Base-by-base conservation (phyloP, 768 basidiomycete species). In the Albatrellus ellisii region DNA sequence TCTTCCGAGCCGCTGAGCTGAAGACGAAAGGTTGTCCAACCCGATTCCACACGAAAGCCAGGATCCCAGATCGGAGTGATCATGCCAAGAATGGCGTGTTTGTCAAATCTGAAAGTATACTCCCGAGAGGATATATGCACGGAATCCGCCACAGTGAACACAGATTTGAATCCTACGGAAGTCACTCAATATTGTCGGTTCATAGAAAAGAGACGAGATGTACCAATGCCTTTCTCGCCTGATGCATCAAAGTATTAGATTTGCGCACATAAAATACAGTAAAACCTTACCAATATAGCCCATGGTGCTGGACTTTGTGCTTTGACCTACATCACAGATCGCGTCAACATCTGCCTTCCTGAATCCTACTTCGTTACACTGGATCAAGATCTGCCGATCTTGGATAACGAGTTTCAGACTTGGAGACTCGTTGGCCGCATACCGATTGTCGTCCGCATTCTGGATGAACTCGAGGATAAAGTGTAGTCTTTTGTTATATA, bases 171-270 rank as follows among this genome's bases (percentile, higher is more conserved):
- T 4, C 50, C 52, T 53, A 34, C 12, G 11, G n/a, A n/a, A n/a
- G 14, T n/a, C 10, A 10, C 11, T 36, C n/a, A 17, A 15, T n/a
- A 40, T 29, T 11, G 24, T 39, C 15, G 37, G 12, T 8, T 26
- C 3, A 17, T 3, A 3, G n/a, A n/a, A 3, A 2, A 14, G 21
- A 21, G 6, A n/a, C 34, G 17, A 26, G 18, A 8, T 39, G 11
- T 31, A 45, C 56, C 56, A 7, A 57, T 57, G 7, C 56, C 56
- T 43, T 57, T 57, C 39, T 57, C 56, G 37, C 56, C 55, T 57
- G 35, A 21, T 20, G 32, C 21, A 35, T 46, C 25, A 39, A 42
- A 22, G 32, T 5, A 17, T 12, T 12, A 10, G 18, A 8, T 3
- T 28, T 4, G 7, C 4, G 12, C 15, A 10, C 5, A 17, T 2